Evolutionary conservation across 164 flowering plant species (phyloP), one percentile per base, ranked within the genome.

Genomic region (Stephania yunnanensis): DNA sequence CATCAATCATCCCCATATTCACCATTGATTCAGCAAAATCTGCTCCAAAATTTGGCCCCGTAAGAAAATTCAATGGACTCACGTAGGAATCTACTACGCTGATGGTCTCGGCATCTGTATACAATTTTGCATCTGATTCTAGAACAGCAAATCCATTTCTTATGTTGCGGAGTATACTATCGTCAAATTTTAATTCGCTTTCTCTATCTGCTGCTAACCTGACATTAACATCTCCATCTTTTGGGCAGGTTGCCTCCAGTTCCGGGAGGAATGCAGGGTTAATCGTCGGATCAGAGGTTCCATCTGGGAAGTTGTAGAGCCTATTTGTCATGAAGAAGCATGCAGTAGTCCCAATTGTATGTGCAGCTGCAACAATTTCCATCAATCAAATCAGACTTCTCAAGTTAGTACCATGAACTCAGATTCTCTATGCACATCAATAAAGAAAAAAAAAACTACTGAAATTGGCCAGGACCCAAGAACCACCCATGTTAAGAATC

Each of bases 271-370:
- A 84, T 1, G 17, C 22, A 0, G 91, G 89, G 75, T 86, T 84
- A 66, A 92, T 92, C 1, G 86, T 76, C 0, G 95, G 95, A 75
- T 89, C 95, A 2, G 95, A 80, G 44, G 87, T 88, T 0, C 83
- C 86, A 0, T 75, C 64, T 1, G 84, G 85, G 25, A 89, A 92
- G 71, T 82, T 73, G 89, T 92, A 92, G 10, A 91, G 89, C 68
- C 97, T 68, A 10, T 74, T 72, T n/a, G 79, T 82, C 89, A 91
- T 81, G 87, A 92, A 92, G 88, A 91, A 90, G 78, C 97, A 92
- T 46, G 97, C 95, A 5, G 97, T 88, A 36, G 94, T 91, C 58
- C 97, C 97, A 46, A 92, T 88, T 30, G 95, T 88, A 69, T 92
- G 97, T 69, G 95, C 97, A 72, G 86, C 97, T 92, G 89, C 68